A percentile compares a stretch with the other conserved stretches of the same genome.
Evolutionary conservation across 2,329 filamentous ascomycete species (phyloP).

Genomic region (Aspergillus persii): DNA sequence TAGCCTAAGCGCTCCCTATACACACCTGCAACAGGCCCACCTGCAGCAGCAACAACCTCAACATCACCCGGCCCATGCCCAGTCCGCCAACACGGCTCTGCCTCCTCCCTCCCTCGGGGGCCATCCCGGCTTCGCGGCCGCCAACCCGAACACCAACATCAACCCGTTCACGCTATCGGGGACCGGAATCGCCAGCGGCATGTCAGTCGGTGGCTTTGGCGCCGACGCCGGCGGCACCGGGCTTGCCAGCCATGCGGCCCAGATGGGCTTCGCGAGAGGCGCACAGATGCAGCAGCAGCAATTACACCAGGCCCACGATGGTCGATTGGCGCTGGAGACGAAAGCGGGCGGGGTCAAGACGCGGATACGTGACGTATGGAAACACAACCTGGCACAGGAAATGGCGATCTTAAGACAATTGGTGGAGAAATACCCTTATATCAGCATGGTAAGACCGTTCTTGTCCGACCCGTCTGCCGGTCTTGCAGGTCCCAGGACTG

Average conservation of each 20-base stretch:
- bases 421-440: slow-evolving; percentile 88
- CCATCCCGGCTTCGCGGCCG: slow-evolving; percentile 66
- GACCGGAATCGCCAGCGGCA: slow-evolving; percentile 51
- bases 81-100: slow-evolving; percentile 48
- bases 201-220: slow-evolving; percentile 57
- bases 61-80: slow-evolving; percentile 44
- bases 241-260: slow-evolving; percentile 79
- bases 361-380: slow-evolving; percentile 95
- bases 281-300: slow-evolving; percentile 62
- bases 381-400: slow-evolving; percentile 84
- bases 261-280: slow-evolving; percentile 82
- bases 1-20: slow-evolving; percentile 59
- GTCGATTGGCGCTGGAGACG: slow-evolving; percentile 53
- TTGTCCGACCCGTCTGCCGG: neutral
- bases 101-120: slow-evolving; percentile 60
- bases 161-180: slow-evolving; percentile 62
- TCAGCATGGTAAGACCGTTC: slow-evolving; percentile 77
- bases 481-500: neutral
- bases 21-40: slow-evolving; percentile 54
- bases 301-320: slow-evolving; percentile 49
- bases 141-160: slow-evolving; percentile 63
- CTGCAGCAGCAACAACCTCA: slow-evolving; percentile 44
- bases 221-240: slow-evolving; percentile 63
- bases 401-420: slow-evolving; percentile 80
- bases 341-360: slow-evolving; percentile 63